Evolutionary conservation across 1,284 basidiomycete genomes (phyloP).

Genomic region (Cutaneotrichosporon mucoides): DNA sequence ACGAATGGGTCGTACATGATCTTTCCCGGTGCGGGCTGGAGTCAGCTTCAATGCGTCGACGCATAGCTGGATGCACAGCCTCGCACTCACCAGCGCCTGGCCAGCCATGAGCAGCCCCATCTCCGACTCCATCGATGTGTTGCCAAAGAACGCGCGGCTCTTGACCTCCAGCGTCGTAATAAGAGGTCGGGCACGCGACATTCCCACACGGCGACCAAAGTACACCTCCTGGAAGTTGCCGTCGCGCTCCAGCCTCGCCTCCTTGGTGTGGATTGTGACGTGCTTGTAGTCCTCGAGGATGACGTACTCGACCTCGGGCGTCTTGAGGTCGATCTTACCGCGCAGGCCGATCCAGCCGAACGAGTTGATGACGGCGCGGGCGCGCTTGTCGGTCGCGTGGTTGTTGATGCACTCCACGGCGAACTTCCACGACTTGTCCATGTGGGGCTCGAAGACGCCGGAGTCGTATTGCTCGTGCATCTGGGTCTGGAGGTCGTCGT

Average conservation of each 20-base stretch:
- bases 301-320: constrained; percentile 70
- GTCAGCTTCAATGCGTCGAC: no score
- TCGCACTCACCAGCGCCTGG: constrained; percentile 75
- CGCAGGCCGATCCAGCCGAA: constrained; percentile 71
- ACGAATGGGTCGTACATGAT: constrained; percentile 94
- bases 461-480: constrained; percentile 53
- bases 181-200: constrained; percentile 67
- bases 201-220: constrained; percentile 77
- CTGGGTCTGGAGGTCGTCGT: constrained; percentile 64
- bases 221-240: constrained; percentile 66
- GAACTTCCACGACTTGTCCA: constrained; percentile 74
- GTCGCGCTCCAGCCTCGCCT: constrained; percentile 52
- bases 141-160: constrained; percentile 85
- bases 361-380: constrained; percentile 62
- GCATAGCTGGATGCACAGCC: no score
- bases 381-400: constrained; percentile 11
- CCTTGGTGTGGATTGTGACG: constrained; percentile 22
- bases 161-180: constrained; percentile 77
- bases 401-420: constrained; percentile 67
- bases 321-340: constrained; percentile 78
- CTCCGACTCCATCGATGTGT: constrained; percentile 97
- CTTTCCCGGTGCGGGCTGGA: constrained; percentile 77
- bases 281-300: constrained; percentile 76
- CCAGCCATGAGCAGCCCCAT: constrained; percentile 94
- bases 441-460: constrained; percentile 59